Conservation (phyloP, 2,329 filamentous ascomycete genomes). For the Purpureocillium takamizusanense region DNA sequence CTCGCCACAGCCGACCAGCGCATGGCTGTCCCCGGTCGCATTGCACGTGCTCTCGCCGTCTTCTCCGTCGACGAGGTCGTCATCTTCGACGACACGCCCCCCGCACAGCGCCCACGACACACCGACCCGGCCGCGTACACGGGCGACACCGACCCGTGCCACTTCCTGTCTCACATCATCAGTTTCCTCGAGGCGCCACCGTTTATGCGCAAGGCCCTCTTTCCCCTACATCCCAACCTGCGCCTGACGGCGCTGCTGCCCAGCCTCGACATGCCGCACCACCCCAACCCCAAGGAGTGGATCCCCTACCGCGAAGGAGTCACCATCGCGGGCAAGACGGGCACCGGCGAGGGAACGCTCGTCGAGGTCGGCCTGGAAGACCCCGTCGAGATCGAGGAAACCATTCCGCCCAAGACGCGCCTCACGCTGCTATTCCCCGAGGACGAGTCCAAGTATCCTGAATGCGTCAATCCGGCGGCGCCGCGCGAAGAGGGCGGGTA, state of each 20-base stretch:
- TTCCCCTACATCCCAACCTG: constrained; percentile 72
- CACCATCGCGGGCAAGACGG: constrained; percentile 39
- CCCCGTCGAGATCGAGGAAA: constrained; percentile 44
- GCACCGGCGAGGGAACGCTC: constrained; percentile 36
- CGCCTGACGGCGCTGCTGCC: constrained; percentile 64
- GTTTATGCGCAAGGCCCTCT: constrained; percentile 67
- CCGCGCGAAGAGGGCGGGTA: constrained; percentile 71
- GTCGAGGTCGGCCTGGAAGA: constrained; percentile 50
- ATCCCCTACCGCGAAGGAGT: constrained; percentile 74
- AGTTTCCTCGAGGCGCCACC: constrained; percentile 79
- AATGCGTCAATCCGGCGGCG: constrained; percentile 56
- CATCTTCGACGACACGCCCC: constrained; percentile 63
- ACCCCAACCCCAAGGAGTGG: constrained; percentile 68
- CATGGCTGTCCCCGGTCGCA: constrained; percentile 61
- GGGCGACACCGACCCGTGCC: constrained; percentile 64
- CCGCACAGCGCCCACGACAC: constrained; percentile 31
- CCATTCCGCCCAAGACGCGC: constrained; percentile 61
- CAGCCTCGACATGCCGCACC: constrained; percentile 77
- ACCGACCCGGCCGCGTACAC: constrained; percentile 50
- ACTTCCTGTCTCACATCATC: constrained; percentile 72
- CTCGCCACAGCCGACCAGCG: constrained; percentile 67
- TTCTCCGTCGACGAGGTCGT: constrained; percentile 81
- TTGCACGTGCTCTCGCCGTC: constrained; percentile 73
- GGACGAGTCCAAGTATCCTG: constrained; percentile 32
- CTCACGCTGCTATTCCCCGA: constrained; percentile 58